Percentiles rank a stretch among this genome's conserved stretches.
Conservation (phyloP, 2,329 filamentous ascomycete species). For the Fusarium abutilonis region DNA sequence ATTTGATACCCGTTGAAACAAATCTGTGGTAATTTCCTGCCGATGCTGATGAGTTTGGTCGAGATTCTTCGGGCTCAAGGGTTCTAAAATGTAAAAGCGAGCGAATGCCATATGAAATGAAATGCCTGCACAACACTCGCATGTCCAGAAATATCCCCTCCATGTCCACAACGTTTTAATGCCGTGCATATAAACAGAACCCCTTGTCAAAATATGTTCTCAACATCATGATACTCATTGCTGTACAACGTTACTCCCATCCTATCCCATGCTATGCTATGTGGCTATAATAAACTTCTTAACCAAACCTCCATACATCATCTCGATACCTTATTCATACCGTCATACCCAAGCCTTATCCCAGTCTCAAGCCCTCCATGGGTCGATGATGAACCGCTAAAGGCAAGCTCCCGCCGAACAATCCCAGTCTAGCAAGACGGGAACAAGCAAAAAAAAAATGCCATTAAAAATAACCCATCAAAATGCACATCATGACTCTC, state of each 20-base stretch:
- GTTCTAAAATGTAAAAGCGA: neutral
- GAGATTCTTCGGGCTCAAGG: conserved; percentile 3
- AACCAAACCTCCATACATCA: neutral
- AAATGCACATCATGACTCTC: conserved; percentile 13
- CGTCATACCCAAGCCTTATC: neutral
- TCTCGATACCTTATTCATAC: conserved; percentile 11
- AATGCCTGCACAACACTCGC: conserved; percentile 11
- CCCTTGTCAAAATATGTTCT: conserved; percentile 22
- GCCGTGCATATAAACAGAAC: conserved; percentile 22
- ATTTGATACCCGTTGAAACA: conserved; percentile 1
- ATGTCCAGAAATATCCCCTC: neutral
- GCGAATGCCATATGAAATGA: neutral
- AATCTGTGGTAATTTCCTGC: neutral
- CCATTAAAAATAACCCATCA: neutral
- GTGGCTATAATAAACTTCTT: neutral
- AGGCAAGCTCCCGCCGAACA: conserved; percentile 5
- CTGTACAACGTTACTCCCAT: neutral
- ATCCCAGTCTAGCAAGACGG: conserved; percentile 6
- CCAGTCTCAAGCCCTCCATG: neutral
- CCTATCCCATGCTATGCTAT: neutral
- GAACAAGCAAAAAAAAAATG: conserved; percentile 6
- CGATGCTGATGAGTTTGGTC: neutral
- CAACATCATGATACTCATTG: neutral
- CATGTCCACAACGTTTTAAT: conserved; percentile 12
- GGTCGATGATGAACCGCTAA: conserved; percentile 15